phyloP scores from a whole-genome alignment of 176 grass and related monocot genomes.

The Ampelocalamus luodianensis region DNA sequence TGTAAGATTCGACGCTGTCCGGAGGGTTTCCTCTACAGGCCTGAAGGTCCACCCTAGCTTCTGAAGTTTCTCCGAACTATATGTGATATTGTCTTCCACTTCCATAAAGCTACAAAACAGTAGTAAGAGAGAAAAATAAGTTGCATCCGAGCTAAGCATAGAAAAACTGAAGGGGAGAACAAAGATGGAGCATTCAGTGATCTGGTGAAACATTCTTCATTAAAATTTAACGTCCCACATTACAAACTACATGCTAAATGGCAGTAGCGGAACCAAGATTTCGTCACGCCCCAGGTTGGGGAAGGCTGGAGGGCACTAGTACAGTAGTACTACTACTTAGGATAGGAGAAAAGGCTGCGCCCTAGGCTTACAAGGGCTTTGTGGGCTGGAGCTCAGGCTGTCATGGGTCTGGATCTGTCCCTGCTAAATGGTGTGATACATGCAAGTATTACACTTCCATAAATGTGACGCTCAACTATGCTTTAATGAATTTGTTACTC shows the following conservation, averaged over 20 bases:
- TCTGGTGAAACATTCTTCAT: not conserved
- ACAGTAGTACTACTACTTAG: no score
- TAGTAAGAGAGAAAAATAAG: not conserved
- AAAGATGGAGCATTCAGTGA: slow-evolving; percentile 4
- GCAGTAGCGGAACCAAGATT: no score
- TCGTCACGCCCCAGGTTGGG: no score
- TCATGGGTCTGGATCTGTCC: no score
- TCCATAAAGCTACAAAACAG: slow-evolving; percentile 47
- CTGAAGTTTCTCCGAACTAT: slow-evolving; percentile 49
- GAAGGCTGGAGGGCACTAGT: no score
- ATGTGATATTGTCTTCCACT: slow-evolving; percentile 11
- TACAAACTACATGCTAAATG: not conserved
- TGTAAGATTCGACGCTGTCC: slow-evolving; percentile 58
- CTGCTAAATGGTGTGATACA: not conserved
- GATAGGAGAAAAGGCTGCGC: no score
- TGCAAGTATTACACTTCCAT: not conserved
- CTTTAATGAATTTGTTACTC: not conserved
- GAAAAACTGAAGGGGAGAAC: not conserved
- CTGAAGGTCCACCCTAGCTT: slow-evolving; percentile 54
- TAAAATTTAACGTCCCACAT: slow-evolving; percentile 1
- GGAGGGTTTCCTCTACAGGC: slow-evolving; percentile 47
- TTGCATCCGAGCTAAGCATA: not conserved
- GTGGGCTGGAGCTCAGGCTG: no score
- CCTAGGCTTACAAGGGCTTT: no score
- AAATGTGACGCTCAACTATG: not conserved